These are phyloP conservation scores for Cladosporium sp. DNA, from an alignment of 2,329 filamentous ascomycete genomes.

Conservation along the genomic window DNA sequence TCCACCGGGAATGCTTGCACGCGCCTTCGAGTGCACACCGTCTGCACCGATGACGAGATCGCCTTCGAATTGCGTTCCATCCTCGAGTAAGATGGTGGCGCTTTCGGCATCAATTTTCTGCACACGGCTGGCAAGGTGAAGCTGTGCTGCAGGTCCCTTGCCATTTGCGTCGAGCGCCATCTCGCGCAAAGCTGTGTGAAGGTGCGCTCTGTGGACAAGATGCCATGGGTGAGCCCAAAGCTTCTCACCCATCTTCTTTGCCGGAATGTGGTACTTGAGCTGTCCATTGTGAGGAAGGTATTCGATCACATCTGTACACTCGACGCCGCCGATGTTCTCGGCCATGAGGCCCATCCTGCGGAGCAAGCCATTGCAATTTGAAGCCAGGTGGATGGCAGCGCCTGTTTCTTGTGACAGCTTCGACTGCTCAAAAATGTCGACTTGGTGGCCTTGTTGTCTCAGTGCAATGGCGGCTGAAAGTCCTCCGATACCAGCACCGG, in stretches of 20 bases:
- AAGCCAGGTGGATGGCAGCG: conserved; percentile 59
- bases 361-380: conserved; percentile 58
- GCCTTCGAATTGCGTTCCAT: conserved; percentile 24
- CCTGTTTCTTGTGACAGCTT: conserved; percentile 54
- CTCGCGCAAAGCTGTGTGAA: conserved; percentile 27
- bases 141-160: conserved; percentile 21
- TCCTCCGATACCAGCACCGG: conserved; percentile 47
- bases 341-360: conserved; percentile 25
- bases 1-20: conserved; percentile 20
- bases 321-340: conserved; percentile 13
- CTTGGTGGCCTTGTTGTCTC: conserved; percentile 49
- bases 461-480: conserved; percentile 51
- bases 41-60: conserved; percentile 32
- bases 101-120: conserved; percentile 20
- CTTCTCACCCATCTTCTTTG: conserved; percentile 15
- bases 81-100: conserved; percentile 24
- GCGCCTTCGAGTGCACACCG: conserved; percentile 27
- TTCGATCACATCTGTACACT: conserved; percentile 18
- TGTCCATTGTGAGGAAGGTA: conserved; percentile 15
- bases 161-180: conserved; percentile 20
- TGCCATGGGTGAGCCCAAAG: conserved; percentile 29
- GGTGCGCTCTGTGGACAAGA: conserved; percentile 27
- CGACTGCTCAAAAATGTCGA: conserved; percentile 53
- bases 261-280: conserved; percentile 14
- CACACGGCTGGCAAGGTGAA: conserved; percentile 24